phyloP scores from a whole-genome alignment of 345 rosid species.

The Rubroshorea leprosula region DNA sequence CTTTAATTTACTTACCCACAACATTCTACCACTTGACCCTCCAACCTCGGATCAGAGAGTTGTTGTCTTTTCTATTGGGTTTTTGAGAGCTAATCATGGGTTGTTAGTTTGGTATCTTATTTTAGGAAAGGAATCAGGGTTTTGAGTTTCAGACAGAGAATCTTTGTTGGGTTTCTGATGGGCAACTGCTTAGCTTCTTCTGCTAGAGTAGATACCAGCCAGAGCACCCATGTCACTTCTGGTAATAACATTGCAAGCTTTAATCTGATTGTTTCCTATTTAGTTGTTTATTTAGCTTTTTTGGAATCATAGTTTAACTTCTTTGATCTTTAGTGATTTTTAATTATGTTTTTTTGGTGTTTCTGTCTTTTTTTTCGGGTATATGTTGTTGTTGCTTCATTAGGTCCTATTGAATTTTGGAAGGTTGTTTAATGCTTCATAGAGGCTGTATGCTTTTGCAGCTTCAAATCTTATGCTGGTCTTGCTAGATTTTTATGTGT shows the following conservation, averaged over 20 bases:
- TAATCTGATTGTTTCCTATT: background rate
- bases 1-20: background rate
- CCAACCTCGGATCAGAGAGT: background rate
- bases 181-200: constrained; percentile 75
- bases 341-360: background rate
- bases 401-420: no score
- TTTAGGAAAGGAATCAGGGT: background rate
- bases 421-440: background rate
- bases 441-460: background rate
- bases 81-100: background rate
- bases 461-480: background rate
- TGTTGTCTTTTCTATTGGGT: background rate
- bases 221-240: constrained; percentile 45
- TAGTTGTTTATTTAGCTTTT: constrained; percentile 7
- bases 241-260: constrained; percentile 33
- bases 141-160: background rate
- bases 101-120: background rate
- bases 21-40: no score
- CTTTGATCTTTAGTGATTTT: background rate
- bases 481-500: background rate
- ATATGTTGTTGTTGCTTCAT: no score
- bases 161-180: constrained; percentile 24
- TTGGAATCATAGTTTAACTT: constrained; percentile 1
- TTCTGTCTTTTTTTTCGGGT: no score
- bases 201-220: constrained; percentile 53